Conservation (phyloP, 805 yeast species). For the Zygoascus bituminiphila region DNA sequence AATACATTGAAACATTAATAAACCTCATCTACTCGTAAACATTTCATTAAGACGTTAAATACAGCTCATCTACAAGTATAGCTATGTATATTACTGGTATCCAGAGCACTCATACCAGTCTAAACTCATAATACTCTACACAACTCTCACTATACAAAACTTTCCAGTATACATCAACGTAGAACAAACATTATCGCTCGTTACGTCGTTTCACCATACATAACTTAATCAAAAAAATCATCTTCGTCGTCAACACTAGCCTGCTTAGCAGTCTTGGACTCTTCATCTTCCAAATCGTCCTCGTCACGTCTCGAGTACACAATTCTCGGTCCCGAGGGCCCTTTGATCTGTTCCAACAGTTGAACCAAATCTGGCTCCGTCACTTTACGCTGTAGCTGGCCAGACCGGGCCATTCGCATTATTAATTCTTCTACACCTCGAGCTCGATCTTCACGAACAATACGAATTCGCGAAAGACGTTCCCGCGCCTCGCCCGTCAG, state of each 20-base stretch:
- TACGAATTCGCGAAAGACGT: conserved; percentile 71
- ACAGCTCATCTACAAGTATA: too few relatives aligned
- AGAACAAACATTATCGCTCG: too few relatives aligned
- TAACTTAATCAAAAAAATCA: conserved; percentile 38
- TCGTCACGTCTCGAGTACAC: conserved; percentile 40
- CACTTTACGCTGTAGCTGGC: conserved; percentile 67
- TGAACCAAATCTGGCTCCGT: conserved; percentile 75
- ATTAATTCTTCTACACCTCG: conserved; percentile 73
- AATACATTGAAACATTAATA: too few relatives aligned
- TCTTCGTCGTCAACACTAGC: conserved; percentile 30
- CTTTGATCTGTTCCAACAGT: conserved; percentile 68
- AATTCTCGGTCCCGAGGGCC: conserved; percentile 55
- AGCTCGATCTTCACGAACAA: conserved; percentile 90
- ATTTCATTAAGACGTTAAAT: too few relatives aligned
- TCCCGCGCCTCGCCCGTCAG: conserved; percentile 81
- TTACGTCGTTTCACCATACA: too few relatives aligned
- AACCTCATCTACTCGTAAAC: too few relatives aligned
- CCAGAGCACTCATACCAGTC: too few relatives aligned
- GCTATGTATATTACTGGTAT: too few relatives aligned
- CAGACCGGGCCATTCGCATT: conserved; percentile 61
- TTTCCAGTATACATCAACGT: too few relatives aligned
- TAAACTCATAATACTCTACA: too few relatives aligned
- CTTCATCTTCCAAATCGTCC: conserved; percentile 32
- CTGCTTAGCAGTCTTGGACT: conserved; percentile 31
- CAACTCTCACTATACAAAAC: too few relatives aligned